phyloP scores from a whole-genome alignment of 2,329 filamentous ascomycete species.

The Cytospora piceicola region DNA sequence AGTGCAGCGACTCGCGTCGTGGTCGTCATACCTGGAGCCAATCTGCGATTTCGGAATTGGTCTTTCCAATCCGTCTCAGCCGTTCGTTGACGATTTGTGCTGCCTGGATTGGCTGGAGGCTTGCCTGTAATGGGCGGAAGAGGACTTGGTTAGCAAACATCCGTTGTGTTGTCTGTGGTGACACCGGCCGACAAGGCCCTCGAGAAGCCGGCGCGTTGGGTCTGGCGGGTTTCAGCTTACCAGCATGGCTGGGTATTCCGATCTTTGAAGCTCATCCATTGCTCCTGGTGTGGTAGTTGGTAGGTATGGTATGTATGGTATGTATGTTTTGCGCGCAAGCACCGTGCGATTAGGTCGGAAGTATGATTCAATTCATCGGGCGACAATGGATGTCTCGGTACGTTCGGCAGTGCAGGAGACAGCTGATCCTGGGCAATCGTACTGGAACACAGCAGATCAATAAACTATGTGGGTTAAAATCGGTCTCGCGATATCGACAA shows the following conservation, averaged over 20 bases:
- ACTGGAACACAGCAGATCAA: not conserved
- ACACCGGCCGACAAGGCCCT: constrained; percentile 12
- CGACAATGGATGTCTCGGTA: constrained; percentile 12
- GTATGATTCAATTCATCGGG: constrained; percentile 24
- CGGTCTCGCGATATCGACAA: not conserved
- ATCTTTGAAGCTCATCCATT: constrained; percentile 79
- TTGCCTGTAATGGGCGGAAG: constrained; percentile 59
- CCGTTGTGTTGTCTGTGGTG: not conserved
- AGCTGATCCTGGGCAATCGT: not conserved
- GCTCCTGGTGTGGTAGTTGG: constrained; percentile 5
- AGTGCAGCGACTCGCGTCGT: constrained; percentile 21
- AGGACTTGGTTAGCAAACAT: constrained; percentile 29
- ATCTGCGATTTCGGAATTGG: constrained; percentile 92
- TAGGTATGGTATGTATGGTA: not conserved
- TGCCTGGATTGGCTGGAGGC: constrained; percentile 80
- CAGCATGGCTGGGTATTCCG: constrained; percentile 94
- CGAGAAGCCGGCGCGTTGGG: constrained; percentile 20
- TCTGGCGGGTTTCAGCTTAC: constrained; percentile 57
- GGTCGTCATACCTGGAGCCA: constrained; percentile 80
- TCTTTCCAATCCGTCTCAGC: constrained; percentile 80
- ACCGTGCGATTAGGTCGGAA: constrained; percentile 9
- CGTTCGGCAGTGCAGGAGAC: constrained; percentile 3
- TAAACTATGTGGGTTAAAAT: not conserved
- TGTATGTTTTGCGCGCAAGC: constrained; percentile 35
- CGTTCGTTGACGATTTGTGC: constrained; percentile 83